Evolutionary conservation across 306 rosid species (phyloP).

Genomic region (Bauhinia variegata): DNA sequence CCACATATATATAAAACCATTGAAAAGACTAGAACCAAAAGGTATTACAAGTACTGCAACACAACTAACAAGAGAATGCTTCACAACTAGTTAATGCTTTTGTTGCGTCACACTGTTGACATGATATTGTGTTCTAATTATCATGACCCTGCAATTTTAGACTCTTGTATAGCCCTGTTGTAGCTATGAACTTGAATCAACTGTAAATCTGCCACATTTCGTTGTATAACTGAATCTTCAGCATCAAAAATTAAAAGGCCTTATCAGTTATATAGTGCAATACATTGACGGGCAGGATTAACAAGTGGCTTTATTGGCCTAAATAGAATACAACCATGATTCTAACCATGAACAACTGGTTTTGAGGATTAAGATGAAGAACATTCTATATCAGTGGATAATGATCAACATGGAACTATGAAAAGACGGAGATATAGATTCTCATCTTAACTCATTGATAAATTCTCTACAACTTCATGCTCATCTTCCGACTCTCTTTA

Average conservation of each 20-base stretch:
- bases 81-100: neutral
- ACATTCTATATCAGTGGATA: neutral
- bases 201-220: neutral
- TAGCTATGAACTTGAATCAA: neutral
- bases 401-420: neutral
- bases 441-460: neutral
- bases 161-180: neutral
- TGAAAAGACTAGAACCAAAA: neutral
- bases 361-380: neutral
- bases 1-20: neutral
- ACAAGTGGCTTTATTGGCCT: too few species aligned
- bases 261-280: too few species aligned
- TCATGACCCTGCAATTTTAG: too few species aligned
- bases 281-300: slow-evolving; percentile 5
- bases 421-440: neutral
- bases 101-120: neutral
- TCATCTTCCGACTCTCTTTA: neutral
- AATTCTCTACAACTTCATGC: neutral
- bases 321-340: too few species aligned
- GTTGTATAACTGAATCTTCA: neutral
- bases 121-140: neutral
- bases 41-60: neutral
- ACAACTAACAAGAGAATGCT: neutral
- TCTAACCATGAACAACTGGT: neutral
- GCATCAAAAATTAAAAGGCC: too few species aligned